A percentile compares a stretch with the other conserved stretches of the same genome.
phyloP scores from a whole-genome alignment of 2,329 filamentous ascomycete genomes.

The Ploettnerulaceae sp. region DNA sequence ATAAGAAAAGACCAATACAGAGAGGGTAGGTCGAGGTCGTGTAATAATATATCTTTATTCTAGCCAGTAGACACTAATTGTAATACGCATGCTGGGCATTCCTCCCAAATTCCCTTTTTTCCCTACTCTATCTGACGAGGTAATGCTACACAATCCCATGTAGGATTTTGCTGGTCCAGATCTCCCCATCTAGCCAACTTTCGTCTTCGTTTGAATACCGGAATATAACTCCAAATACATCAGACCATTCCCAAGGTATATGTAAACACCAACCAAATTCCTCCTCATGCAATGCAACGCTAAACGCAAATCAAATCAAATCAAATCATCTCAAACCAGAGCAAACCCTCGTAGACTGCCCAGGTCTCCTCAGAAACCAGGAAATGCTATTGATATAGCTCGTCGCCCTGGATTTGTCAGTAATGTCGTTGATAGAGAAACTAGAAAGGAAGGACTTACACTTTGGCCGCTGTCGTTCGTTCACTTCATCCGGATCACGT shows the following conservation, averaged over 20 bases:
- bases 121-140: too few species aligned
- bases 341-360: not conserved
- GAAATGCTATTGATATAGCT: slow-evolving; percentile 25
- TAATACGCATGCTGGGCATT: too few species aligned
- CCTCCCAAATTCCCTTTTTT: too few species aligned
- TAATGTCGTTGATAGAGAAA: slow-evolving; percentile 3
- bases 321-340: not conserved
- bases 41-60: too few species aligned
- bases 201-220: too few species aligned
- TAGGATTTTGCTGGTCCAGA: too few species aligned
- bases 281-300: slow-evolving; percentile 12
- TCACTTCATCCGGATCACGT: slow-evolving; percentile 24
- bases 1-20: not conserved
- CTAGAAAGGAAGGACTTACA: slow-evolving; percentile 16
- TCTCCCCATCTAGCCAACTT: not conserved
- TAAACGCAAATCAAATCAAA: slow-evolving; percentile 15
- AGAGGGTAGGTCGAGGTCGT: too few species aligned
- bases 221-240: not conserved
- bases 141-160: too few species aligned
- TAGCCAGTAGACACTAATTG: too few species aligned
- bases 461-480: slow-evolving; percentile 15
- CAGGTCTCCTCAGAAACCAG: slow-evolving; percentile 24
- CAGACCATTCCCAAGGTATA: slow-evolving; percentile 6
- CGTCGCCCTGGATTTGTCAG: slow-evolving; percentile 20
- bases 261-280: slow-evolving; percentile 2